Evolutionary conservation across 164 flowering plant species (phyloP), one percentile per base, ranked within the genome.

Genomic region (Dillenia suffruticosa): DNA sequence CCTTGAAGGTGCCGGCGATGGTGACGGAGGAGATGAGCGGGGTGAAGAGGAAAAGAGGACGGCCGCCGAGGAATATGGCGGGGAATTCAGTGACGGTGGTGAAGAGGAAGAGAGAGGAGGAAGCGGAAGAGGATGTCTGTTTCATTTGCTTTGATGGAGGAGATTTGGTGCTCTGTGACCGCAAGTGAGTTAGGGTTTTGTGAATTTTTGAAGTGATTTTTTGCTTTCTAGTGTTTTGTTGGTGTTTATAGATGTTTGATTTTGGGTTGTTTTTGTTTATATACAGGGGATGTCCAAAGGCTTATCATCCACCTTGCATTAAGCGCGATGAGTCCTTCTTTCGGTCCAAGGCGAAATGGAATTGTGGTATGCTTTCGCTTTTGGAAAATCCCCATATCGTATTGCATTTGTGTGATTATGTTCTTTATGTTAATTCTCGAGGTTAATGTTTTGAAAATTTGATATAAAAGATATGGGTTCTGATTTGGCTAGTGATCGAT

Each of bases 61-160:
- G 92, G 68, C 90, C 87, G 63, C 72, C 84, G 15, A 77, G 58
- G 64, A 68, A 52, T 59, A 78, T 63, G 61, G 22, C 54, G 11
- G 71, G 57, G 59, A 17, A 62, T 13, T 53, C 77, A 44, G 43
- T 59, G 47, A 73, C 68, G 48, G 55, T 69, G 10, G 62, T 68
- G 71, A 56, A 67, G 65, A 63, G 17, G 67, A 63, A 51, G 65
- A 69, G 49, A 46, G 51, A 67, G 70, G 71, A 72, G 64, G 69
- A 69, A 46, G 92, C 82, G 24, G 94, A 86, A 55, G 95, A 89
- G 61, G 97, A 90, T 50, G 96, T 89, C 17, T 92, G 98, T 61
- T 92, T 90, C 56, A 90, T 90, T 10, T 92, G 99, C 77, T 90
- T 87, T 64, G 97, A 91, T 81, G 97, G 99, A 6, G 99, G 99